Conservation (phyloP, 1,284 basidiomycete species). For the Cryptococcus hybrid region DNA sequence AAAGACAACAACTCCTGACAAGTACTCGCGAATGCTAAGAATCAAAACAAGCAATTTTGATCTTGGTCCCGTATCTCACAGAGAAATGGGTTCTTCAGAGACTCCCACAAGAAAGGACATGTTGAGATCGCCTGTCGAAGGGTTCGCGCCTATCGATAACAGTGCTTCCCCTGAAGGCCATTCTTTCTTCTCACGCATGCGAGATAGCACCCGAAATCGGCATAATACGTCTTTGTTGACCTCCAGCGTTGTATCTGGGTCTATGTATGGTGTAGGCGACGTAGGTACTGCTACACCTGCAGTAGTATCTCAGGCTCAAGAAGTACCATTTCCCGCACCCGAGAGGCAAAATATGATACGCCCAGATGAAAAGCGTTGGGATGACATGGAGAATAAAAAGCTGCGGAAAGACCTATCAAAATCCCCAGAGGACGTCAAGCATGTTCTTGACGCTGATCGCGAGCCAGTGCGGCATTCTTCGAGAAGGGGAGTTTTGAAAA, state of each 20-base stretch:
- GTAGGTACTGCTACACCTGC: conserved; percentile 4
- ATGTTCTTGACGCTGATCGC: no score
- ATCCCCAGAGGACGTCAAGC: neutral
- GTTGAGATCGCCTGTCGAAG: neutral
- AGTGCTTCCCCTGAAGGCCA: neutral
- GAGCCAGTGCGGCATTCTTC: no score
- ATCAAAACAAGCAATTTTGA: neutral
- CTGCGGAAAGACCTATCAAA: neutral
- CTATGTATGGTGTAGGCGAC: conserved; percentile 13
- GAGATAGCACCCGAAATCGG: neutral
- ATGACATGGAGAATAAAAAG: neutral
- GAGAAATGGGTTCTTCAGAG: conserved; percentile 2
- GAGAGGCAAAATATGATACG: neutral
- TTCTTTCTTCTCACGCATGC: no score
- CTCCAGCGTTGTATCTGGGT: conserved; percentile 4
- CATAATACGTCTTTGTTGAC: conserved; percentile 3
- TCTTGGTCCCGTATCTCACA: neutral
- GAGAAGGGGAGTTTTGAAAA: no score
- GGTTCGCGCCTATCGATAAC: neutral
- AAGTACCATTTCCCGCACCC: neutral
- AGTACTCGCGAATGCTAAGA: neutral
- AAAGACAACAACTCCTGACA: neutral
- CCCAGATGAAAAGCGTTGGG: conserved; percentile 5
- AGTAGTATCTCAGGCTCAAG: conserved; percentile 1
- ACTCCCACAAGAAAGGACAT: no score